phyloP scores from a whole-genome alignment of 495 filamentous ascomycete genomes.

The Massariosphaeria phaeospora region DNA sequence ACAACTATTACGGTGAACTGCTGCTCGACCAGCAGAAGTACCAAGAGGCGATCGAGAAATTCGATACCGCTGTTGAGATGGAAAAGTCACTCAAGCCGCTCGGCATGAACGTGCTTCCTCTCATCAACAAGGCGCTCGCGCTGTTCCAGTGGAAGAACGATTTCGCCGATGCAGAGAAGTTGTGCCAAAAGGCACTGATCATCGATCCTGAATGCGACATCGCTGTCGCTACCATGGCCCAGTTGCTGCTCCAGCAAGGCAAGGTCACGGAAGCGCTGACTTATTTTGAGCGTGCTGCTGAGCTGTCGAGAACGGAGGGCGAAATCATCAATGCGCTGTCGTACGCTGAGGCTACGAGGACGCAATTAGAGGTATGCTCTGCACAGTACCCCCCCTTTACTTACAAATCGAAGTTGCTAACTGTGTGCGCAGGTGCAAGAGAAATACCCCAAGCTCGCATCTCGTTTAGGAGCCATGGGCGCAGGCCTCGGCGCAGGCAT shows the following conservation, averaged over 20 bases:
- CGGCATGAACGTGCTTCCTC: constrained; percentile 91
- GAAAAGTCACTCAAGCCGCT: constrained; percentile 89
- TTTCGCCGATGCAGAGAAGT: constrained; percentile 86
- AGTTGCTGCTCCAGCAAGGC: constrained; percentile 95
- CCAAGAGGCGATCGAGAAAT: constrained; percentile 94
- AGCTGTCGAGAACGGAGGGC: constrained; percentile 90
- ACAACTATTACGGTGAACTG: constrained; percentile 99
- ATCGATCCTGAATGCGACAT: constrained; percentile 99
- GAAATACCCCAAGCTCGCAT: constrained; percentile 92
- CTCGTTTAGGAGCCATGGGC: constrained; percentile 73
- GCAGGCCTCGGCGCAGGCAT: constrained; percentile 38
- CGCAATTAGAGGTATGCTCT: constrained; percentile 66
- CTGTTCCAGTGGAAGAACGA: constrained; percentile 98
- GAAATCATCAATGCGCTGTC: constrained; percentile 92
- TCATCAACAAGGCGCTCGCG: constrained; percentile 97
- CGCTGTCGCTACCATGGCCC: constrained; percentile 97
- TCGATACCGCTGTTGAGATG: constrained; percentile 96
- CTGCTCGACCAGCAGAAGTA: constrained; percentile 94
- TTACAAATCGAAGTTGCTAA: constrained; percentile 21
- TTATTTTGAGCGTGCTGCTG: constrained; percentile 94
- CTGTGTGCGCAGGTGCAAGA: constrained; percentile 61
- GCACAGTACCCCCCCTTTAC: neutral
- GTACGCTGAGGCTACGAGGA: constrained; percentile 94
- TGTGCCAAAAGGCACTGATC: constrained; percentile 95
- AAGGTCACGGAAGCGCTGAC: constrained; percentile 92